These are phyloP conservation scores for Diospyros kaki DNA, from an alignment of 148 eudicot species.

Conservation along the genomic window DNA sequence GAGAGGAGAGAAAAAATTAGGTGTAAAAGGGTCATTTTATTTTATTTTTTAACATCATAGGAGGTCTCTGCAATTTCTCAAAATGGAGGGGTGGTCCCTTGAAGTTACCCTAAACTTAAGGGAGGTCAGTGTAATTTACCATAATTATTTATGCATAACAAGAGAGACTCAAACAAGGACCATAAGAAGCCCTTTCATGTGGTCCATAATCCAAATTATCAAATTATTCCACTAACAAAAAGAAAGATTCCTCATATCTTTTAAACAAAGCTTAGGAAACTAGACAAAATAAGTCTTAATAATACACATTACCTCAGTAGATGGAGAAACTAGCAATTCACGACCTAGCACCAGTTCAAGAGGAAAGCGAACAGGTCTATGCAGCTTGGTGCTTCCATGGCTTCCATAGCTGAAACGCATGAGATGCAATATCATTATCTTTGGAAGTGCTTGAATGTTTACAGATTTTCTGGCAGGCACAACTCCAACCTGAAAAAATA, in stretches of 20 bases:
- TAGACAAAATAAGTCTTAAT: neutral
- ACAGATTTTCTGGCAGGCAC: conserved; percentile 85
- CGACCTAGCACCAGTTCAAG: conserved; percentile 69
- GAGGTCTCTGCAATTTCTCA: no score
- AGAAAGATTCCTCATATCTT: neutral
- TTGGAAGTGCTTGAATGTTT: conserved; percentile 68
- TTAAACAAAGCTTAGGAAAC: neutral
- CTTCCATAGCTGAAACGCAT: conserved; percentile 94
- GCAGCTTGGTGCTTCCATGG: conserved; percentile 85
- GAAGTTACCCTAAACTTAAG: no score
- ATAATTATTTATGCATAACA: no score
- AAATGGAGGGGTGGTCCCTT: no score
- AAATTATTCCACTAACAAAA: neutral
- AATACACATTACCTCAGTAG: conserved; percentile 46
- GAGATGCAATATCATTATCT: conserved; percentile 84
- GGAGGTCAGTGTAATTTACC: no score
- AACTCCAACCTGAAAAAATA: conserved; percentile 58
- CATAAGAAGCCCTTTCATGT: no score
- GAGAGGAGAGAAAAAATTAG: no score
- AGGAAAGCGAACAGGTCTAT: conserved; percentile 76
- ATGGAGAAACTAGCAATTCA: conserved; percentile 69
- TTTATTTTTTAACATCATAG: no score
- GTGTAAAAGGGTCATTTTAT: no score
- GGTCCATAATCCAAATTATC: no score
- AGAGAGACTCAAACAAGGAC: no score